Evolutionary conservation across 805 yeast species (phyloP), one percentile per base, ranked within the genome.

Genomic region (Cyberlindnera veronae): DNA sequence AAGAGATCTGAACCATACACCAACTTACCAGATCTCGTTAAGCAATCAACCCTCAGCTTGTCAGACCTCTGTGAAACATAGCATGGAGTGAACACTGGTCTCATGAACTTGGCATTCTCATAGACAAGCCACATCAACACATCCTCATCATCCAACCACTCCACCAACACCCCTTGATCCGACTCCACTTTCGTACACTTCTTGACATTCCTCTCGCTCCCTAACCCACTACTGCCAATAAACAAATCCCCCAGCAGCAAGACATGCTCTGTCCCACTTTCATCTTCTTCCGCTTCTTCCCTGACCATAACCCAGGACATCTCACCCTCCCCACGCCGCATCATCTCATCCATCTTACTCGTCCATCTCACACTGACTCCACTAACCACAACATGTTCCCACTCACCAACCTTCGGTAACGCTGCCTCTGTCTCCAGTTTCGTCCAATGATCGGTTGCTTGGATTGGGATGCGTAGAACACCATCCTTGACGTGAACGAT

Each of bases 401-500:
- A 45, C 6, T 44, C 27, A n/a, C 45, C 40, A 9, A 56, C 36
- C n/a, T 32, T 39, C 6, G 61, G 62, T 4, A 51, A 21, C 3
- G 39, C 34, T 16, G 51, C 41, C 3, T 29, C 31, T 3, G 44
- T 32, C n/a, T 51, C 55, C 17, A 48, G 8, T 1, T 39, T 29
- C 30, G 42, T 44, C 61, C 62, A 58, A 6, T 32, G 34, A 3
- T 42, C 34, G 5, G 50, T 46, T 2, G 56, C 7, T 4, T 20
- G 36, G n/a, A 67, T 42, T 4, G 69, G 69, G 3, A 67, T 34
- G 2, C 42, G 50, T 27, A 65, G 48, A 3, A 37, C 44, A 0
- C 72, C 71, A 2, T 56, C 61, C 36, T 60, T 50, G 3, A 58
- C 55, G 32, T 46, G 61, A 3, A 56, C 52, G 6, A 50, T 45